Base-by-base conservation (phyloP, 139 green algal species). In the Pycnococcus provasolii region DNA sequence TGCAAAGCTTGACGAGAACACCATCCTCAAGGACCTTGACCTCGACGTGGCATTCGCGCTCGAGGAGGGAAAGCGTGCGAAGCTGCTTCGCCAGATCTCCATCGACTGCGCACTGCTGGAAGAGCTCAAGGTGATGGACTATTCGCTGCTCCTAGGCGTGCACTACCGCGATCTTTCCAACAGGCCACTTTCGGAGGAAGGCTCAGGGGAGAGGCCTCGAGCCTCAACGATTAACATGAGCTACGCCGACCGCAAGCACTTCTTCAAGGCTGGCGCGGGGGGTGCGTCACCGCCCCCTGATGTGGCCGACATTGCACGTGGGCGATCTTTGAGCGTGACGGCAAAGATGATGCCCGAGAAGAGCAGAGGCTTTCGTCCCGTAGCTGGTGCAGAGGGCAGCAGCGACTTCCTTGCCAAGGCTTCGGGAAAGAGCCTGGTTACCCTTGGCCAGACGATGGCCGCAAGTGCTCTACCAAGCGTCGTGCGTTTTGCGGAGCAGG, bases 1-100 rank as follows among this genome's bases (percentile, higher is more conserved):
- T 26, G 26, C 26, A 26, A 26, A 26, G 26, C 42, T 52, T 26
- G 57, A 69, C 4, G 77, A 76, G 61, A 65, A 66, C 11, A 77
- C 75, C n/a, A 81, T 87, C 2, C 77, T 91, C 3, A 96, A 96
- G 71, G 89, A 96, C 80, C 80, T 94, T 8, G 89, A 95, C 61
- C 77, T 96, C 1, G 48, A 76, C 60, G 53, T 61, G 6, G 61
- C 45, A 1, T 85, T 82, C 60, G 59, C 75, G 9, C 68, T 85
- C 0, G 72, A 83, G 52, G 60, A 84, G 48, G 53, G 39, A 3
- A 70, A 57, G 70, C 55, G 73, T 4, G 64, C 78, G 45, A 64
- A 63, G 47, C 60, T 88, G 6, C 50, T 84, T 67, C 42, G 66
- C 7, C 87, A 94, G 77, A 51, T 95, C 45, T 15, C 39, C 4